Percentiles rank a stretch among this genome's conserved stretches.
phyloP scores from a whole-genome alignment of 2,329 filamentous ascomycete genomes.

The Paraphaeosphaeria sporulosa region DNA sequence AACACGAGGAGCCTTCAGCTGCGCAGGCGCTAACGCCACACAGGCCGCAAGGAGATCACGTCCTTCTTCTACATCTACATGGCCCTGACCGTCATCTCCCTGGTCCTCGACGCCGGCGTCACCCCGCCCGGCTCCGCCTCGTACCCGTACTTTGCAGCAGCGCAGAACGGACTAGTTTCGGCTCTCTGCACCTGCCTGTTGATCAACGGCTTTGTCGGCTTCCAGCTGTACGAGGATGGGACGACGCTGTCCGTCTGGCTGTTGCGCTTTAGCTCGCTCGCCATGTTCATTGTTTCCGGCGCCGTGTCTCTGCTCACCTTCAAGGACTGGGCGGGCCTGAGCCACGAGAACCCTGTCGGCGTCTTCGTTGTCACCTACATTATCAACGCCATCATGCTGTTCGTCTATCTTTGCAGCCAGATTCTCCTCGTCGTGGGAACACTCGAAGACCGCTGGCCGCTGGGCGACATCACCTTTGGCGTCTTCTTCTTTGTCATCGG shows the following conservation, averaged over 20 bases:
- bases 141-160: conserved; percentile 90
- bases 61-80: conserved; percentile 98
- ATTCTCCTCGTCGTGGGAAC: conserved; percentile 87
- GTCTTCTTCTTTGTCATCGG: conserved; percentile 90
- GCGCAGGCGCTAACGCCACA: conserved; percentile 24
- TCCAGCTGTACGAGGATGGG: conserved; percentile 97
- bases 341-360: conserved; percentile 84
- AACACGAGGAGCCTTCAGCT: background rate
- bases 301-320: conserved; percentile 91
- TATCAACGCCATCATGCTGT: conserved; percentile 84
- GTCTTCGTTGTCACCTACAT: conserved; percentile 93
- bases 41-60: conserved; percentile 74
- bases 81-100: conserved; percentile 84
- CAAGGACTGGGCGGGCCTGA: conserved; percentile 86
- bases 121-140: conserved; percentile 80
- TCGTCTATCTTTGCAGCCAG: conserved; percentile 88
- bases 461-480: conserved; percentile 90
- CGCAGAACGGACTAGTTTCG: conserved; percentile 84
- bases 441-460: conserved; percentile 91
- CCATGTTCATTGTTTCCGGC: conserved; percentile 86
- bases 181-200: conserved; percentile 87
- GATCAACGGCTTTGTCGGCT: conserved; percentile 98
- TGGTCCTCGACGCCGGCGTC: conserved; percentile 92
- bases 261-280: conserved; percentile 77
- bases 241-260: conserved; percentile 95